Conservation (phyloP, 2,329 filamentous ascomycete genomes). For the Arthrobotrys sinensis region DNA sequence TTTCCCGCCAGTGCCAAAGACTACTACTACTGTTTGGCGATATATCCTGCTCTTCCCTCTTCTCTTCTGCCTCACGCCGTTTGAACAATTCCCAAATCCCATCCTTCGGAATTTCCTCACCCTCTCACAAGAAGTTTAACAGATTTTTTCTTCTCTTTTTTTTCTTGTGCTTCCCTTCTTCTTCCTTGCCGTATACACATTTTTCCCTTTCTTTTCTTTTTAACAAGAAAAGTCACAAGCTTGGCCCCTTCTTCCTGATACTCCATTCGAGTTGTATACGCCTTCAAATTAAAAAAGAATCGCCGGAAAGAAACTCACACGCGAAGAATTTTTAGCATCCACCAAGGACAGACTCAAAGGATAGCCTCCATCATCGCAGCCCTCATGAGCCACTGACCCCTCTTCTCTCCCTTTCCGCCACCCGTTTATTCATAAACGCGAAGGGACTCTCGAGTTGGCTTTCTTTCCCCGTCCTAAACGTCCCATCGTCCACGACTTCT, state of each 20-base stretch:
- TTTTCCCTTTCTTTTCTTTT: slow-evolving; percentile 4
- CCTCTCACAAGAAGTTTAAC: slow-evolving; percentile 34
- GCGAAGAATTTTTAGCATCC: slow-evolving; percentile 50
- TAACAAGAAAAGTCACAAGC: slow-evolving; percentile 11
- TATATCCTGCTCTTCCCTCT: background rate
- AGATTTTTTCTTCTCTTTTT: background rate
- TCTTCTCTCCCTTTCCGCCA: slow-evolving; percentile 45
- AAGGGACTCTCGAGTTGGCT: slow-evolving; percentile 50
- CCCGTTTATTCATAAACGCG: slow-evolving; percentile 60
- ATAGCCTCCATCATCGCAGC: background rate
- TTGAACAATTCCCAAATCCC: slow-evolving; percentile 17
- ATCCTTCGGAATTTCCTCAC: slow-evolving; percentile 34
- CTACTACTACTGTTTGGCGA: slow-evolving; percentile 2
- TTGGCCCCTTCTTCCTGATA: slow-evolving; percentile 25
- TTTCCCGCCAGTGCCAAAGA: background rate
- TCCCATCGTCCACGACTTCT: slow-evolving; percentile 18
- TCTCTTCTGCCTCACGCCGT: slow-evolving; percentile 2
- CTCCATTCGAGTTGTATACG: slow-evolving; percentile 35
- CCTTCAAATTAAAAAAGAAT: slow-evolving; percentile 14
- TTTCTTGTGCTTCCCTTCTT: slow-evolving; percentile 14
- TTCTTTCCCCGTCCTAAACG: background rate
- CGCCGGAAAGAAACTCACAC: slow-evolving; percentile 49
- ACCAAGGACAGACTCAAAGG: background rate
- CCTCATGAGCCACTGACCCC: slow-evolving; percentile 58
- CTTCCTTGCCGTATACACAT: background rate